Evolutionary conservation across 768 basidiomycete species (phyloP), one percentile per base, ranked within the genome.

Genomic region (Leccinum variicolor): DNA sequence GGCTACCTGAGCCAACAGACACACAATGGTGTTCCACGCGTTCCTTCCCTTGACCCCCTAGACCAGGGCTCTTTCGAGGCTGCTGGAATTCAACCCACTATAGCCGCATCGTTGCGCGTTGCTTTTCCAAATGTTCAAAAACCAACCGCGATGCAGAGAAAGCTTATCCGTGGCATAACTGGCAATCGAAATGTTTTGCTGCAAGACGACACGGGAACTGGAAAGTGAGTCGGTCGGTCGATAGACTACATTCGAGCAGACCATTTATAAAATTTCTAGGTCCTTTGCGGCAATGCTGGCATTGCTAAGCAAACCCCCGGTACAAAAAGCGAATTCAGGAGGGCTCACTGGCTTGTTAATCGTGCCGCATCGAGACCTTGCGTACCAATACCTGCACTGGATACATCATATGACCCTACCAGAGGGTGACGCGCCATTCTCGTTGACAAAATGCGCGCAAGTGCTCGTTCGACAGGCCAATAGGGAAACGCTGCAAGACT

Each of bases 351-450:
- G 84, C 13, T 74, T 90, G 39, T 72, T 89, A 19, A 74, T 91
- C 39, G 86, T 89, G 8, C 89, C 89, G 10, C 89, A 91, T 68
- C 77, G 82, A 43, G 89, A 90, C 66, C 75, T 91, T 62, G 89
- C 84, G 4, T 78, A 80, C 62, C 89, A 91, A 67, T 77, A 85
- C 52, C 68, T 78, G 49, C 77, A 84, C 52, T 91, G 89, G 89
- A 79, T 87, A 39, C 73, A 84, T 59, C 75, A 75, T 50, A 76
- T 88, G 62, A 73, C 76, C 26, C 62, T 67, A 28, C 64, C 69
- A 9, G 62, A 67, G 11, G 75, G 73, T 41, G 51, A 63, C n/a
- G 53, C 63, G 29, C 63, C 74, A 51, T 72, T 69, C 31, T 63
- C 74, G 15, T 68, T 85, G 50, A 58, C 72, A 3, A 74, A 76